Evolutionary conservation across 2,329 filamentous ascomycete species (phyloP).

Genomic region (Penicillium brevicompactum): DNA sequence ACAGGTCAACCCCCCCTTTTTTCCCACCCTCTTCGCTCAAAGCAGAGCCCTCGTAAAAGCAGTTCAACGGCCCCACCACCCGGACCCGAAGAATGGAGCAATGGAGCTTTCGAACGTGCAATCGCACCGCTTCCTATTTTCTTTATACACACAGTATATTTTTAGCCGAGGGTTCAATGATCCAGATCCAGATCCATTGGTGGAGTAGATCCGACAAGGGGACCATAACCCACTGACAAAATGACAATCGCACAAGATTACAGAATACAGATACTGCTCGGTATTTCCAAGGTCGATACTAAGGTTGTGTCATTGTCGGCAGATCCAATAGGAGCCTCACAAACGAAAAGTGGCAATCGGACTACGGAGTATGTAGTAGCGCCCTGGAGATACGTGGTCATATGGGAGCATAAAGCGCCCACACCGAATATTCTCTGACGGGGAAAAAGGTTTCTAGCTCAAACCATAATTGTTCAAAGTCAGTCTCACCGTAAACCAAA

Average conservation of each 20-base stretch:
- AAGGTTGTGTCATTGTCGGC: conserved; percentile 1
- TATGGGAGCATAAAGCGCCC: not conserved
- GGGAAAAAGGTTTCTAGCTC: not conserved
- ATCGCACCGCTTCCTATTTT: conserved; percentile 8
- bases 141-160: not conserved
- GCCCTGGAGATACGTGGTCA: not conserved
- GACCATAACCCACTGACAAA: conserved; percentile 1
- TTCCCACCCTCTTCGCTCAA: not conserved
- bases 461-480: conserved; percentile 3
- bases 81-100: conserved; percentile 21
- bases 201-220: not conserved
- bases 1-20: not conserved
- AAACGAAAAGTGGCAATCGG: not conserved
- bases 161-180: not conserved
- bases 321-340: not conserved
- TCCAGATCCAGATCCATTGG: not conserved
- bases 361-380: not conserved
- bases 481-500: conserved; percentile 6
- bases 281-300: not conserved
- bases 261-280: not conserved
- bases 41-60: not conserved
- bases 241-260: conserved; percentile 8
- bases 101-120: conserved; percentile 3
- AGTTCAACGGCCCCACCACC: conserved; percentile 34
- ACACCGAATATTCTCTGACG: conserved; percentile 3